Evolutionary conservation across 805 yeast species (phyloP).

Genomic region (Ascoidea asiatica): DNA sequence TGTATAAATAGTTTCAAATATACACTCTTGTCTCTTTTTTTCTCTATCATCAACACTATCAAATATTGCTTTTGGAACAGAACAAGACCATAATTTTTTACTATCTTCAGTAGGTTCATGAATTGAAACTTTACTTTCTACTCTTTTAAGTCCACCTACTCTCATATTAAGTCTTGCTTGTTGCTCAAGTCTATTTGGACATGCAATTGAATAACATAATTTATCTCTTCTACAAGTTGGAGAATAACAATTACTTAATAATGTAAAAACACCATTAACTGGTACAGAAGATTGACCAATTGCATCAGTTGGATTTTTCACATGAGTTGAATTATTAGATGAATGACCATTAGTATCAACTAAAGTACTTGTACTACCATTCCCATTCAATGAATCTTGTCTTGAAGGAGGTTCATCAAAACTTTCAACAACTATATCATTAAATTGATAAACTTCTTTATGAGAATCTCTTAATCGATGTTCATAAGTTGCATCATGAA

Average conservation of each 20-base stretch:
- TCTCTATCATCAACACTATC: slow-evolving; percentile 73
- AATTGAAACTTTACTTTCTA: slow-evolving; percentile 54
- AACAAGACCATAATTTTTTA: slow-evolving; percentile 85
- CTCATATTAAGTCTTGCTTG: slow-evolving; percentile 85
- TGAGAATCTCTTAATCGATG: slow-evolving; percentile 83
- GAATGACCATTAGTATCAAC: slow-evolving; percentile 12
- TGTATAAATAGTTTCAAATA: slow-evolving; percentile 85
- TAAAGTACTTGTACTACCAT: slow-evolving; percentile 11
- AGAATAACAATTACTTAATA: slow-evolving; percentile 88
- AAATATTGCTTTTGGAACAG: slow-evolving; percentile 70
- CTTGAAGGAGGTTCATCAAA: slow-evolving; percentile 19
- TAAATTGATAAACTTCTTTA: slow-evolving; percentile 78
- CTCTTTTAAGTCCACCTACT: slow-evolving; percentile 70
- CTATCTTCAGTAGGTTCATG: slow-evolving; percentile 60
- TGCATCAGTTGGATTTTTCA: background rate
- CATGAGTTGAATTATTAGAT: slow-evolving; percentile 3
- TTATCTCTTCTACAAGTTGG: slow-evolving; percentile 89
- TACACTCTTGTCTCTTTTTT: slow-evolving; percentile 87
- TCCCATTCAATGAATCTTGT: slow-evolving; percentile 12
- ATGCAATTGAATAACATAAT: slow-evolving; percentile 87
- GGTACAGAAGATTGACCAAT: slow-evolving; percentile 1
- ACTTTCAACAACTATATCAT: slow-evolving; percentile 34
- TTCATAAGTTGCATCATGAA: slow-evolving; percentile 92
- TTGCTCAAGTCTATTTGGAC: slow-evolving; percentile 92
- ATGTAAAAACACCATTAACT: slow-evolving; percentile 87